Evolutionary conservation across 768 basidiomycete genomes (phyloP).

Genomic region (Hygrophoropsis aurantiaca): DNA sequence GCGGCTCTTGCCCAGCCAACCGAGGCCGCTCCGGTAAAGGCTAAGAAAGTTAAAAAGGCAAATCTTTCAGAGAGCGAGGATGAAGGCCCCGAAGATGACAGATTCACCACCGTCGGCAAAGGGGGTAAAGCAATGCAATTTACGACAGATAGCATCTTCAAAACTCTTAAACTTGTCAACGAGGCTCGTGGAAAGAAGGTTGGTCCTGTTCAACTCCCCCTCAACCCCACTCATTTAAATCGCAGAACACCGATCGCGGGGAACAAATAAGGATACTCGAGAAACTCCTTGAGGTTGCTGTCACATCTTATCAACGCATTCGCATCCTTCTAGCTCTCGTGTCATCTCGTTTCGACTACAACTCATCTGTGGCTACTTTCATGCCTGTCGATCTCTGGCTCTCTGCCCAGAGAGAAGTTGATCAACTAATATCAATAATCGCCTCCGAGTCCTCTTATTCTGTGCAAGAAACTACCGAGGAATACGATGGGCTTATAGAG

Average conservation of each 20-base stretch:
- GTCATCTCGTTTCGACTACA: slow-evolving; percentile 96
- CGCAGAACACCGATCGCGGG: slow-evolving; percentile 90
- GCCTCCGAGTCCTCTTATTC: slow-evolving; percentile 71
- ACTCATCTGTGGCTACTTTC: slow-evolving; percentile 77
- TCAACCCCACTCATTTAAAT: slow-evolving; percentile 5
- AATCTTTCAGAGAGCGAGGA: slow-evolving; percentile 42
- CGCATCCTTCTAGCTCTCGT: slow-evolving; percentile 92
- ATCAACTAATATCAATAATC: slow-evolving; percentile 81
- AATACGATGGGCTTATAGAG: slow-evolving; percentile 90
- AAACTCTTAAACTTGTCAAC: slow-evolving; percentile 85
- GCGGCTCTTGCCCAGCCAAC: slow-evolving; percentile 49
- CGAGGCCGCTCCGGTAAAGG: slow-evolving; percentile 35
- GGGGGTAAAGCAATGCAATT: slow-evolving; percentile 83
- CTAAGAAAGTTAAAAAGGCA: slow-evolving; percentile 36
- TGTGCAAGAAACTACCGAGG: slow-evolving; percentile 82
- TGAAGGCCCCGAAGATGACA: slow-evolving; percentile 47
- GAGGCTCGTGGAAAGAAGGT: slow-evolving; percentile 98
- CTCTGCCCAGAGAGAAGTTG: slow-evolving; percentile 83
- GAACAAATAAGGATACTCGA: slow-evolving; percentile 94
- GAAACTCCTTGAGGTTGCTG: slow-evolving; percentile 80
- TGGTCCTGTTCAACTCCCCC: slow-evolving; percentile 11
- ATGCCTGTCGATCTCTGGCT: slow-evolving; percentile 95
- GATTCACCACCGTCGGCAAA: slow-evolving; percentile 89
- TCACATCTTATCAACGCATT: slow-evolving; percentile 88
- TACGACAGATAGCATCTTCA: slow-evolving; percentile 85